Evolutionary conservation across 2,329 filamentous ascomycete species (phyloP), one percentile per base, ranked within the genome.

Genomic region (Colletotrichum viniferum): DNA sequence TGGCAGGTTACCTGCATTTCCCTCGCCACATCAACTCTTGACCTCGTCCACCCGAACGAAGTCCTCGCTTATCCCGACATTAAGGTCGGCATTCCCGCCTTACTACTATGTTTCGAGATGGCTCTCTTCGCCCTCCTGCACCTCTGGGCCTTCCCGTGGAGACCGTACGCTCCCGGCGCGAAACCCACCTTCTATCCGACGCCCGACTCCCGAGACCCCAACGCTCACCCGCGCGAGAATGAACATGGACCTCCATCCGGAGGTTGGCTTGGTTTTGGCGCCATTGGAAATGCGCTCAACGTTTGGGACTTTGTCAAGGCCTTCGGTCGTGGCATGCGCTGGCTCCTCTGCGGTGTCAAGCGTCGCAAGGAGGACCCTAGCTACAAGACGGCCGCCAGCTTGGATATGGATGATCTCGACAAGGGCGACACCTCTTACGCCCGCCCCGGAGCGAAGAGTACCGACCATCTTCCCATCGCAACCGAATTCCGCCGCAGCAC

Each of bases 21-120:
- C 7, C 78, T 90, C 43, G 88, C 84, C 76, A 89, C 88, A 1
- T 91, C 91, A 1, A 88, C 89, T 6, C 89, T 94, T 6, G 88
- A 92, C 18, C 87, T 97, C 65, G 90, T 90, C 38, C 84, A 92
- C 76, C 83, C 94, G 1, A 93, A 89, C 58, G 83, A 88, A 2
- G 88, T 89, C 38, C 84, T 98, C 14, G 91, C 91, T 36, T 93
- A 93, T 56, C 92, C 93, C 1, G 95, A 98, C 82, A 88, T 97
- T 79, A 94, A 95, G 81, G 92, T 97, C 61, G 95, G 95, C 68
- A 93, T 98, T 32, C 95, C 95, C 0, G 92, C 92, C 32, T 85
- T 96, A 67, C 87, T 97, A 13, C 90, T 97, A 28, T 96, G 94
- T 81, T 87, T 97, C 55, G 95, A 98, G 84, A 98, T 98, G 95